Evolutionary conservation across 129 eudicot genomes (phyloP).

Genomic region (Pulicaria dysenterica): DNA sequence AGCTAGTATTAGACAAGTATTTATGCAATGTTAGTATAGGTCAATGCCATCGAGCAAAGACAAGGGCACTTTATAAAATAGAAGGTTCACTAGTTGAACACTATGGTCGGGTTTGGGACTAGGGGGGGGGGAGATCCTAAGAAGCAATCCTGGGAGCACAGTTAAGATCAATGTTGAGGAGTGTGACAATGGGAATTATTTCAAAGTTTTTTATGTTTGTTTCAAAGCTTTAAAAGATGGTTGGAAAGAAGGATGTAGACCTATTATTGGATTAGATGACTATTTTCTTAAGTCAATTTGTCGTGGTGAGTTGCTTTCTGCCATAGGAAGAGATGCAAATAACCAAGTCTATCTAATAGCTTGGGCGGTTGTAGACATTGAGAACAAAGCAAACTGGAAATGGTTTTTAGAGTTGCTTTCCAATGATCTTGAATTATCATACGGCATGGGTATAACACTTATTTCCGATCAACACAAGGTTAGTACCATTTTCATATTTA

Average conservation of each 20-base stretch:
- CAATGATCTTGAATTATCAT: background rate
- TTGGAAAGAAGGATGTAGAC: slow-evolving; percentile 7
- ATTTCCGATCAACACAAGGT: background rate
- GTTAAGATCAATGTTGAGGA: background rate
- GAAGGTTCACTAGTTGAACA: background rate
- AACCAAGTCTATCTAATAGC: slow-evolving; percentile 17
- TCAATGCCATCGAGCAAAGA: background rate
- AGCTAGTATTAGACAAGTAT: background rate
- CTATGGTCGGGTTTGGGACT: background rate
- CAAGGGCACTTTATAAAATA: background rate
- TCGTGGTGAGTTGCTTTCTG: background rate
- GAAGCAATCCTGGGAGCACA: background rate
- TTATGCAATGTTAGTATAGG: background rate
- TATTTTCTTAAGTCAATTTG: background rate
- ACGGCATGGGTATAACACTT: background rate
- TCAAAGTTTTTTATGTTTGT: background rate
- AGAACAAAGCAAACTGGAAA: background rate
- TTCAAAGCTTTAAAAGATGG: background rate
- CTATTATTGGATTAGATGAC: slow-evolving; percentile 10
- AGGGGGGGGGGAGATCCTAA: background rate
- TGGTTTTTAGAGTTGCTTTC: background rate
- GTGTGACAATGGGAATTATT: background rate
- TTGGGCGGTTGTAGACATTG: slow-evolving; percentile 11
- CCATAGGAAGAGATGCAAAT: slow-evolving; percentile 26
- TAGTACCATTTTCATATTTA: too few relatives aligned